phyloP scores from a whole-genome alignment of 768 basidiomycete genomes.

The Lactarius evosmus region DNA sequence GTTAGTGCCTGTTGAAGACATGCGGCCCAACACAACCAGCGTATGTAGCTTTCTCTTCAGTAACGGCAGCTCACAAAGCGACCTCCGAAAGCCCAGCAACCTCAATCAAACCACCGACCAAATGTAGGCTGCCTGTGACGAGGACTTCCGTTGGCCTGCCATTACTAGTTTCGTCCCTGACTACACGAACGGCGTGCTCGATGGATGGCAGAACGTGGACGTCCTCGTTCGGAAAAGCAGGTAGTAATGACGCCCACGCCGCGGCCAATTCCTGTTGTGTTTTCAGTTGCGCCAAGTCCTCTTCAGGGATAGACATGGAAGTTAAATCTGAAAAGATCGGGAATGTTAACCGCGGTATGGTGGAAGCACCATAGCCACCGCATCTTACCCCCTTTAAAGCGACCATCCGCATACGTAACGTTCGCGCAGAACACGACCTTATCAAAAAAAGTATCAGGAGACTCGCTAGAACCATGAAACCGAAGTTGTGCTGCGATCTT shows the following conservation, averaged over 20 bases:
- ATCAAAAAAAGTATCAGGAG: slow-evolving; percentile 58
- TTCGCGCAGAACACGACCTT: slow-evolving; percentile 94
- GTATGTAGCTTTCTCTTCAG: neutral
- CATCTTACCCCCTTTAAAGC: slow-evolving; percentile 81
- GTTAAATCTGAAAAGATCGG: slow-evolving; percentile 62
- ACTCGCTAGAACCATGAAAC: slow-evolving; percentile 39
- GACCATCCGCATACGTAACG: slow-evolving; percentile 87
- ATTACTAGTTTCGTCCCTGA: slow-evolving; percentile 42
- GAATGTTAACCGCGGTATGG: neutral
- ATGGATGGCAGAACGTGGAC: slow-evolving; percentile 85
- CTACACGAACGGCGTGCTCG: slow-evolving; percentile 76
- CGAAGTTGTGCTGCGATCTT: slow-evolving; percentile 49
- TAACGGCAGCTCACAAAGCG: slow-evolving; percentile 45
- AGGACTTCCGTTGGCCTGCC: slow-evolving; percentile 54
- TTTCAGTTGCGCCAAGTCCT: slow-evolving; percentile 61
- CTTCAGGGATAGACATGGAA: slow-evolving; percentile 57
- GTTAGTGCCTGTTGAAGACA: slow-evolving; percentile 40
- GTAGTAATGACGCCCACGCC: slow-evolving; percentile 66
- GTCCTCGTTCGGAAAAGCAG: slow-evolving; percentile 54
- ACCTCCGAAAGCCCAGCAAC: slow-evolving; percentile 76
- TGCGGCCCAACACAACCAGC: neutral
- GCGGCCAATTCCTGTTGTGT: slow-evolving; percentile 73
- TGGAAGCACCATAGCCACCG: slow-evolving; percentile 3
- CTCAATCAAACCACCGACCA: slow-evolving; percentile 92
- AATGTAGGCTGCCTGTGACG: slow-evolving; percentile 88